Base-by-base conservation (phyloP, 768 basidiomycete species). In the Naganishia antarctica region DNA sequence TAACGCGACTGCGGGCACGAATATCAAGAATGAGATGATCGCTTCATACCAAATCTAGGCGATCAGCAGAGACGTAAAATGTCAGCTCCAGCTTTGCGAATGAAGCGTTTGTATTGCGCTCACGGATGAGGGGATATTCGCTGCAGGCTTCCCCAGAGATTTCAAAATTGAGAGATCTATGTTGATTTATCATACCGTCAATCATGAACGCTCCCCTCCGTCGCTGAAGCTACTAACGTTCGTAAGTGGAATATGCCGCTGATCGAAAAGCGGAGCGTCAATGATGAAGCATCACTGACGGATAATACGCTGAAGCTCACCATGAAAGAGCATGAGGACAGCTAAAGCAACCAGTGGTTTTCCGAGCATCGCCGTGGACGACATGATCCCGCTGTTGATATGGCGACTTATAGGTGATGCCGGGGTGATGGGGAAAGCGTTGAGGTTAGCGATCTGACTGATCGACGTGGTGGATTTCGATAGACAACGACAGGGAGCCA, bases 231-330 rank as follows among this genome's bases (percentile, higher is more conserved):
- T 13, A 69, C 75, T 50, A 47, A 73, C 75, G 71, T 57, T 76
- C 75, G 67, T 76, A 76, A 25, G 73, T 74, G 21, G 74, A 74
- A 57, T 71, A 76, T 9, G 75, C 75, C 63, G 75, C 75, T 76
- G 53, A n/a, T 13, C 11, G n/a, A 40, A 43, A 7, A 12, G 29
- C 12, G 18, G 41, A 7, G 58, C 18, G 4, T 47, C 28, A 29
- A 21, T 46, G 4, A 6, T 12, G 18, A 21, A 31, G 9, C 18
- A 2, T 2, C 9, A 40, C 21, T 3, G 15, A 21, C 2, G 15
- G 21, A n/a, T n/a, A n/a, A n/a, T n/a, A 26, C 11, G 11, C 26
- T 1, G 23, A 31, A 40, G 34, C 11, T 5, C 4, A 57, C 53
- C 53, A 40, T 57, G 53, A n/a, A 57, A 57, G 3, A 57, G 53